Conservation (phyloP, 495 filamentous ascomycete genomes). For the Podospora pseudoanserina region DNA sequence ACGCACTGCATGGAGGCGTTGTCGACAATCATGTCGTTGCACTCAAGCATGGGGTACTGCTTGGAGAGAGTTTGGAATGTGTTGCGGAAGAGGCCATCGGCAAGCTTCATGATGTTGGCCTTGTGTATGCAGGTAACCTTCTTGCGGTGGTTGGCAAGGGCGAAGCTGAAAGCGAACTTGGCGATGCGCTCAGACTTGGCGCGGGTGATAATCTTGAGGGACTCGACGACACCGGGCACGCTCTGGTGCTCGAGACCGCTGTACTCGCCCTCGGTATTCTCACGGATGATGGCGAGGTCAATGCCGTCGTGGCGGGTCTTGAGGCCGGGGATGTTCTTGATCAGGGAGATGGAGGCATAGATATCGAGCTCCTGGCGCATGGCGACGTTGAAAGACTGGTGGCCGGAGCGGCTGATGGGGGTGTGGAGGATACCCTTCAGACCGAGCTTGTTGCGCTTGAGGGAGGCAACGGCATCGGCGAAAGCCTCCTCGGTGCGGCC, state of each 20-base stretch:
- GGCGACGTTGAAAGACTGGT: constrained; percentile 99
- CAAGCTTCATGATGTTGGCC: constrained; percentile 99
- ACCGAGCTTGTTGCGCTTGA: constrained; percentile 96
- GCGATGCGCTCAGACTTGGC: constrained; percentile 98
- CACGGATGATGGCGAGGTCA: constrained; percentile 97
- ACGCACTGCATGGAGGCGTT: constrained; percentile 99
- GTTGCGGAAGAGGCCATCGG: constrained; percentile 95
- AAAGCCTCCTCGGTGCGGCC: constrained; percentile 93
- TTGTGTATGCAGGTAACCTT: constrained; percentile 99
- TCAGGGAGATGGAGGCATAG: constrained; percentile 93
- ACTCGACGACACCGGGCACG: constrained; percentile 94
- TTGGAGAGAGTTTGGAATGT: constrained; percentile 91
- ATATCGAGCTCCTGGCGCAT: constrained; percentile 98
- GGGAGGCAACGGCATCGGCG: constrained; percentile 86
- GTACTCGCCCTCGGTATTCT: constrained; percentile 99
- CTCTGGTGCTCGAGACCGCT: constrained; percentile 98
- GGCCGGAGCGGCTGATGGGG: constrained; percentile 91
- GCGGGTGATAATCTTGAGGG: constrained; percentile 98
- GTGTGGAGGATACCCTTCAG: constrained; percentile 97
- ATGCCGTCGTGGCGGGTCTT: constrained; percentile 93
- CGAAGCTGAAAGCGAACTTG: constrained; percentile 97
- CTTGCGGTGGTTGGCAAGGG: constrained; percentile 94
- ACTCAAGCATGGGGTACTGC: constrained; percentile 89
- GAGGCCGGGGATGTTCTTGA: constrained; percentile 99
- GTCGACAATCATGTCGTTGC: constrained; percentile 99